phyloP scores from a whole-genome alignment of 2,329 filamentous ascomycete genomes.

The Diplodia intermedia region DNA sequence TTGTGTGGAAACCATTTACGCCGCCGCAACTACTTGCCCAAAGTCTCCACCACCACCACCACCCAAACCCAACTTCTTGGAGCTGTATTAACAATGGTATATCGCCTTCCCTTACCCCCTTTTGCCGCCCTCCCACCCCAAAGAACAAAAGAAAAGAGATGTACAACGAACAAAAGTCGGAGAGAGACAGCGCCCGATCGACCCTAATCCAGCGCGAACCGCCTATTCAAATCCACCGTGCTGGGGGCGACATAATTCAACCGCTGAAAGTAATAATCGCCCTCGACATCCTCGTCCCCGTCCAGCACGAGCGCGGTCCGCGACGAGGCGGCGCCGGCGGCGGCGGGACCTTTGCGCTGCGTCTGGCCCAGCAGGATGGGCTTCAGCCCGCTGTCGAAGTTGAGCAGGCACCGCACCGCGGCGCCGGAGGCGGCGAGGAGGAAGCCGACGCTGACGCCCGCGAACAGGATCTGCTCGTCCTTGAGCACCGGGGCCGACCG shows the following conservation, averaged over 20 bases:
- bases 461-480: slow-evolving; percentile 39
- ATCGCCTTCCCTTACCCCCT: too few species aligned
- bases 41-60: too few species aligned
- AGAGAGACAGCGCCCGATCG: too few species aligned
- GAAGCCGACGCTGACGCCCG: slow-evolving; percentile 31
- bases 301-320: too few species aligned
- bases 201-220: not conserved
- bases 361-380: slow-evolving; percentile 35
- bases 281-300: not conserved
- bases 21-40: too few species aligned
- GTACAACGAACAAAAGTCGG: too few species aligned
- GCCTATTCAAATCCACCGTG: not conserved
- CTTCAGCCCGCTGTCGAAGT: slow-evolving; percentile 39
- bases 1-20: too few species aligned
- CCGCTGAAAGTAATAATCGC: not conserved
- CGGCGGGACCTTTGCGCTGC: not conserved
- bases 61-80: too few species aligned
- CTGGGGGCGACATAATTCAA: not conserved
- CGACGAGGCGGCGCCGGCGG: too few species aligned
- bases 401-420: slow-evolving; percentile 36
- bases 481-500: slow-evolving; percentile 34
- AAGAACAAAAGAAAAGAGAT: too few species aligned
- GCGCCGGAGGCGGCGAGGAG: slow-evolving; percentile 32
- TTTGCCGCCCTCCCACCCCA: too few species aligned
- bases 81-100: too few species aligned